phyloP scores from a whole-genome alignment of 2,329 filamentous ascomycete genomes.

The Mycogone perniciosa region DNA sequence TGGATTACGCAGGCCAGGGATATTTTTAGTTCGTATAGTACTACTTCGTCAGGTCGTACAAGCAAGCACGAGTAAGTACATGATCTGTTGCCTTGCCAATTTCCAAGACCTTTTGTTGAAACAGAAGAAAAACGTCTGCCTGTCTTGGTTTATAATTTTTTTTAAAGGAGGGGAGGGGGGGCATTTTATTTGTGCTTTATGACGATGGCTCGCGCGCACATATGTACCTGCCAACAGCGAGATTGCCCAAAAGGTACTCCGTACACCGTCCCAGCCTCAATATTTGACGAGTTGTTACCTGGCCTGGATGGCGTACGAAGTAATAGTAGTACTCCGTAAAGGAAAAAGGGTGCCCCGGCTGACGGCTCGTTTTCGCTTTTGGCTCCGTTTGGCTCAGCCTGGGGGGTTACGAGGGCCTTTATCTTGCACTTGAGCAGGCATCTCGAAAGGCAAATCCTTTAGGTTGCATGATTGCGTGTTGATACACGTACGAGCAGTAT shows the following conservation, averaged over 20 bases:
- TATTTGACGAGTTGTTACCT: not conserved
- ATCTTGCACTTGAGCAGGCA: not conserved
- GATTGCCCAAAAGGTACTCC: too few relatives aligned
- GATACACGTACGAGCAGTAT: slow-evolving; percentile 5
- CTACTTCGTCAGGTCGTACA: not conserved
- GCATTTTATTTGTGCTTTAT: too few relatives aligned
- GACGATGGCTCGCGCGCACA: not conserved
- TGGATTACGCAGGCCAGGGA: slow-evolving; percentile 8
- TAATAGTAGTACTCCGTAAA: too few relatives aligned
- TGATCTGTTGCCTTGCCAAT: slow-evolving; percentile 8
- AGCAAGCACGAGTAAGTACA: not conserved
- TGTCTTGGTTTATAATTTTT: not conserved
- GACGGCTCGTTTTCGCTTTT: not conserved
- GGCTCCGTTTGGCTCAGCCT: not conserved
- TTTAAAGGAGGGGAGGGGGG: not conserved
- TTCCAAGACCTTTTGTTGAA: not conserved
- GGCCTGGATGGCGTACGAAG: not conserved
- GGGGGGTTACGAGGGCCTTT: not conserved
- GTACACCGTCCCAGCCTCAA: too few relatives aligned
- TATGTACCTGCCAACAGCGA: not conserved
- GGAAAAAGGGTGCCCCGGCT: not conserved
- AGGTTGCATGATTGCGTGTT: slow-evolving; percentile 5
- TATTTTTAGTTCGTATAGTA: not conserved
- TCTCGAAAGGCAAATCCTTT: not conserved
- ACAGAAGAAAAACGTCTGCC: not conserved